Conservation (phyloP, 345 rosid species). For the Salix dunnii region DNA sequence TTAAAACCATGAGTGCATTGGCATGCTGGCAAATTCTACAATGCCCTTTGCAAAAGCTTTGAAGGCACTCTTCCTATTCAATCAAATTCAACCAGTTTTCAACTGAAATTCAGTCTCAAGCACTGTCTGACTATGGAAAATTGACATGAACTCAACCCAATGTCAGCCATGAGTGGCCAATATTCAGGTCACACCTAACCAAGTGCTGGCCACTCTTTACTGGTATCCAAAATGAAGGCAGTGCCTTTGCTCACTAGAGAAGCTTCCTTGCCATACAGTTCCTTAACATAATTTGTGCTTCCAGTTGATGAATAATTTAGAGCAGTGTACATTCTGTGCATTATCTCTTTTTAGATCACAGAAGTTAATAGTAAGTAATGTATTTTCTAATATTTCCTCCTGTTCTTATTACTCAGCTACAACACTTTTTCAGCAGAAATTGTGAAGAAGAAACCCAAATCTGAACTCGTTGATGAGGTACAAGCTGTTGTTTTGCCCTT, state of each 20-base stretch:
- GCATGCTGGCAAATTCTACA: neutral
- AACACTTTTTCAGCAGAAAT: conserved; percentile 75
- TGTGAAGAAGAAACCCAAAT: conserved; percentile 77
- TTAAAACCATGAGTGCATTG: neutral
- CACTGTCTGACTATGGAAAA: neutral
- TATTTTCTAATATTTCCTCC: conserved; percentile 10
- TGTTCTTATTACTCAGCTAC: conserved; percentile 48
- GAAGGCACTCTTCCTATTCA: neutral
- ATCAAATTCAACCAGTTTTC: neutral
- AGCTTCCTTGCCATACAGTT: neutral
- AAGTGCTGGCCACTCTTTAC: neutral
- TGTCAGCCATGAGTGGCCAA: neutral
- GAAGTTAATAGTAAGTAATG: neutral
- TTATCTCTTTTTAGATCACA: neutral
- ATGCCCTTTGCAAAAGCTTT: neutral
- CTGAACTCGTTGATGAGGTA: conserved; percentile 82
- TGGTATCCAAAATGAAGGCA: neutral
- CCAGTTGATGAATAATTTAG: neutral
- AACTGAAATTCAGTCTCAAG: neutral
- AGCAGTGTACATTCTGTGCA: neutral
- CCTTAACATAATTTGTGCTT: neutral
- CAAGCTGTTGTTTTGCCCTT: neutral
- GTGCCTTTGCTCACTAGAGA: neutral
- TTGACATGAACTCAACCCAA: neutral
- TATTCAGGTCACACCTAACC: neutral